These are phyloP conservation scores for Dryadomyces quercus-mongolicae DNA, from an alignment of 2,329 filamentous ascomycete species.

Conservation along the genomic window DNA sequence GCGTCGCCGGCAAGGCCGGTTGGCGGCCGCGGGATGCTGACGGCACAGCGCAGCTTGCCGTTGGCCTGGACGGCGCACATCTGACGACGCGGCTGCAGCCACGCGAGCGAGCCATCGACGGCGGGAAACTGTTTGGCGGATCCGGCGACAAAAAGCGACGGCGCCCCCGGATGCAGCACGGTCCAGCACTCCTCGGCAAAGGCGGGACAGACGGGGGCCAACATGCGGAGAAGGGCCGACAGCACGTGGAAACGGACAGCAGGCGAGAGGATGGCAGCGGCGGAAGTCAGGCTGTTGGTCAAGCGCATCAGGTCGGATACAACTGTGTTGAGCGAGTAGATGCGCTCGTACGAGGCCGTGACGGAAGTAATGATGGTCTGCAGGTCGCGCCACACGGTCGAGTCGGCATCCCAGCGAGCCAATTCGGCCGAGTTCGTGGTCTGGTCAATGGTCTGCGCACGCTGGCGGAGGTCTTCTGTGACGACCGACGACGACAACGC, in stretches of 20 bases:
- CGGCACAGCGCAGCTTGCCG: conserved; percentile 59
- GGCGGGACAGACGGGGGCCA: conserved; percentile 70
- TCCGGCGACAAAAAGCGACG: conserved; percentile 2
- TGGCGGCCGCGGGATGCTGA: conserved; percentile 47
- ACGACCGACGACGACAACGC: conserved; percentile 2
- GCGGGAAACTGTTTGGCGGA: conserved; percentile 39
- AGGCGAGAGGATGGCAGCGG: conserved; percentile 22
- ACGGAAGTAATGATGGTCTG: conserved; percentile 58
- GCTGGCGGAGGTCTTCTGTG: not conserved
- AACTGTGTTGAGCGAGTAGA: conserved; percentile 71
- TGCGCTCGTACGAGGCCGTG: conserved; percentile 54
- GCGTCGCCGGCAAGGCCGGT: conserved; percentile 28
- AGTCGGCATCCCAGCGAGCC: conserved; percentile 32
- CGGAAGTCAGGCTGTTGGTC: conserved; percentile 53
- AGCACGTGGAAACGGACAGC: conserved; percentile 36
- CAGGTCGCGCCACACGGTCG: conserved; percentile 48
- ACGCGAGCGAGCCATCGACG: conserved; percentile 35
- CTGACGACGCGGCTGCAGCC: conserved; percentile 37
- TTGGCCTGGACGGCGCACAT: conserved; percentile 65
- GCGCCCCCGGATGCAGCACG: conserved; percentile 29
- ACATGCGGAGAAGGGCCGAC: conserved; percentile 52
- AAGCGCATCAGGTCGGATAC: conserved; percentile 74
- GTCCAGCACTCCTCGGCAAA: conserved; percentile 75
- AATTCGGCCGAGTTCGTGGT: conserved; percentile 18
- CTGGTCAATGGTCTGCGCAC: not conserved